Evolutionary conservation across 1,139 yeast genomes (phyloP).

Genomic region (Debaryomyces robertsiae): DNA sequence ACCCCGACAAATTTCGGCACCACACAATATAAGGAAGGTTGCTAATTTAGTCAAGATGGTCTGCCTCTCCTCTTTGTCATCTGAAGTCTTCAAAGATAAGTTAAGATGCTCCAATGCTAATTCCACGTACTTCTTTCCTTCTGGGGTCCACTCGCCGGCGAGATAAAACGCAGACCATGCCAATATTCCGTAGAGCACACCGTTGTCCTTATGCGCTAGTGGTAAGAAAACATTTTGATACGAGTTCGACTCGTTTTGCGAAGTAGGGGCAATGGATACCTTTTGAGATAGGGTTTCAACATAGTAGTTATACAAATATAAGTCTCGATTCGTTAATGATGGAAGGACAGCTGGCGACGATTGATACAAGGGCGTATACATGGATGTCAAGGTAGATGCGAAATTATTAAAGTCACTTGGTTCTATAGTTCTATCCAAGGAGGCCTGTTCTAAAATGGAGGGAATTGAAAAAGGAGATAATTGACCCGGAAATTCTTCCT

Average conservation of each 20-base stretch:
- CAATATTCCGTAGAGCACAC: constrained; percentile 67
- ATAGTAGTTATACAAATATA: constrained; percentile 63
- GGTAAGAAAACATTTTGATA: constrained; percentile 76
- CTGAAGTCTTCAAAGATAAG: constrained; percentile 15
- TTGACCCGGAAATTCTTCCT: constrained; percentile 1
- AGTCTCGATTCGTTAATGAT: constrained; percentile 21
- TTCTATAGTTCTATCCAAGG: constrained; percentile 10
- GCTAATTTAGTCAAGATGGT: constrained; percentile 54
- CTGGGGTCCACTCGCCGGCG: constrained; percentile 47
- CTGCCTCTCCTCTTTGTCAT: constrained; percentile 18
- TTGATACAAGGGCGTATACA: constrained; percentile 25
- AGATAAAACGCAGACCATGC: constrained; percentile 80
- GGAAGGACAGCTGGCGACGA: constrained; percentile 22
- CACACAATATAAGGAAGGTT: constrained; percentile 63
- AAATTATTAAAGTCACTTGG: constrained; percentile 17
- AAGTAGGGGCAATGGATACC: constrained; percentile 65
- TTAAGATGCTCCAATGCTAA: constrained; percentile 50
- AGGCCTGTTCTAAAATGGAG: constrained; percentile 11
- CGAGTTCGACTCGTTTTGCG: constrained; percentile 58
- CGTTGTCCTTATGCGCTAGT: constrained; percentile 68
- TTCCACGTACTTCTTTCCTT: constrained; percentile 49
- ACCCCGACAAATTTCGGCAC: constrained; percentile 75
- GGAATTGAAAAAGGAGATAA: constrained; percentile 7
- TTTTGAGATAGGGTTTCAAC: constrained; percentile 58
- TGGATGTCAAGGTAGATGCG: constrained; percentile 18